These are phyloP conservation scores for Nothophoma quercina DNA, from an alignment of 2,329 filamentous ascomycete species.

Conservation along the genomic window DNA sequence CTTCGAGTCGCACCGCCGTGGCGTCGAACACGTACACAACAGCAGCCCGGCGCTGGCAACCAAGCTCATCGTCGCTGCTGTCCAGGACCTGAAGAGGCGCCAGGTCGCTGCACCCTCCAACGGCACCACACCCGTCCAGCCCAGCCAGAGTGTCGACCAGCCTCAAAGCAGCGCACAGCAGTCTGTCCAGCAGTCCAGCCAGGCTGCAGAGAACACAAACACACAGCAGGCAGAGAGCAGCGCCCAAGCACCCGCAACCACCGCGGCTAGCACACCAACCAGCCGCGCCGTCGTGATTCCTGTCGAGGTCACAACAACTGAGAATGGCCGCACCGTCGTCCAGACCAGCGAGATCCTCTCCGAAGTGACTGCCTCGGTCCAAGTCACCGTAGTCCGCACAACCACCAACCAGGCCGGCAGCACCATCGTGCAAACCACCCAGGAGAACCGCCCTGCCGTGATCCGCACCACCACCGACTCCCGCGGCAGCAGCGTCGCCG, in stretches of 20 bases:
- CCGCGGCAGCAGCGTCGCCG: conserved; percentile 48
- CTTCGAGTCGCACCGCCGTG: conserved; percentile 69
- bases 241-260: conserved; percentile 10
- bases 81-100: conserved; percentile 55
- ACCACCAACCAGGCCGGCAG: conserved; percentile 51
- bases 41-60: conserved; percentile 69
- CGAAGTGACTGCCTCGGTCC: conserved; percentile 50
- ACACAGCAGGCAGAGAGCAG: conserved; percentile 6
- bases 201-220: conserved; percentile 10
- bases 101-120: conserved; percentile 43
- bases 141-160: conserved; percentile 16
- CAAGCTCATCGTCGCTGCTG: conserved; percentile 69
- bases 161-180: conserved; percentile 17
- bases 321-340: conserved; percentile 45
- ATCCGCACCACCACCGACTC: conserved; percentile 50
- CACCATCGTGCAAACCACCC: conserved; percentile 40
- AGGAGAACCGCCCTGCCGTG: conserved; percentile 49
- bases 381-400: conserved; percentile 43
- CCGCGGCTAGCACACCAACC: conserved; percentile 11
- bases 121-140: conserved; percentile 27
- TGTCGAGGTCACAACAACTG: conserved; percentile 50
- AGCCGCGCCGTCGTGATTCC: conserved; percentile 45
- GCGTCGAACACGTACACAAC: conserved; percentile 68
- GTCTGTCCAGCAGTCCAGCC: conserved; percentile 5
- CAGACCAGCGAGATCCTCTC: conserved; percentile 53